These are phyloP conservation scores for Coniella vitis DNA, from an alignment of 2,329 filamentous ascomycete genomes.

Conservation along the genomic window DNA sequence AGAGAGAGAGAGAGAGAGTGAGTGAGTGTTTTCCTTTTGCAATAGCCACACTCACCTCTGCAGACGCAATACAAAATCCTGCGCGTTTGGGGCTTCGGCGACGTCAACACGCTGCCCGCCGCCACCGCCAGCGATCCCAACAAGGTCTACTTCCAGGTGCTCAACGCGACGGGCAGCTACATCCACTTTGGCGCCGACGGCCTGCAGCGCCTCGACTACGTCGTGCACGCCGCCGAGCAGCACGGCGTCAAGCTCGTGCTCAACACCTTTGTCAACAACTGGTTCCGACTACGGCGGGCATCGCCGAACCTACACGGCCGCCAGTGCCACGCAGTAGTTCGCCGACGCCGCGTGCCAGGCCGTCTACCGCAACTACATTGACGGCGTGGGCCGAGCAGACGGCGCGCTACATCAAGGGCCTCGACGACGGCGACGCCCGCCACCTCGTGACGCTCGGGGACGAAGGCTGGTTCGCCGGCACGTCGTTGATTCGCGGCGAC, in stretches of 20 bases:
- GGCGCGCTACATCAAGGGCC: slow-evolving; percentile 53
- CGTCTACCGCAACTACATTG: slow-evolving; percentile 44
- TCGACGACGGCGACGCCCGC: slow-evolving; percentile 48
- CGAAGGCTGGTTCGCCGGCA: slow-evolving; percentile 31
- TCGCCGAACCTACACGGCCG: slow-evolving; percentile 49
- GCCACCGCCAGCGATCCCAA: slow-evolving; percentile 20
- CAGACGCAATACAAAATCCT: slow-evolving; percentile 49
- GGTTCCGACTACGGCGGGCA: slow-evolving; percentile 62
- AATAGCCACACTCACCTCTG: too few species aligned
- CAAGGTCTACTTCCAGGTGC: slow-evolving; percentile 45
- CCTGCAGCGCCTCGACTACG: slow-evolving; percentile 57
- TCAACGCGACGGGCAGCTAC: slow-evolving; percentile 41
- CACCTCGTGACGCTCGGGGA: slow-evolving; percentile 60
- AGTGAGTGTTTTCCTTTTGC: too few species aligned
- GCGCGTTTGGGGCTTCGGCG: slow-evolving; percentile 58
- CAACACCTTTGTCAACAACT: slow-evolving; percentile 64
- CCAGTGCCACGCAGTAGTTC: slow-evolving; percentile 46
- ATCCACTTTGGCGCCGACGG: slow-evolving; percentile 60
- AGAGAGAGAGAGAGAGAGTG: too few species aligned
- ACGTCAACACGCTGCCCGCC: slow-evolving; percentile 37
- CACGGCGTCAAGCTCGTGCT: slow-evolving; percentile 57
- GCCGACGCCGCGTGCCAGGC: slow-evolving; percentile 38
- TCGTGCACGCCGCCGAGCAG: slow-evolving; percentile 52
- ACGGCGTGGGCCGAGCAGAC: slow-evolving; percentile 50
- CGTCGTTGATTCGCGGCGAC: slow-evolving; percentile 21